phyloP scores from a whole-genome alignment of 345 rosid genomes.

The Psidium guajava region DNA sequence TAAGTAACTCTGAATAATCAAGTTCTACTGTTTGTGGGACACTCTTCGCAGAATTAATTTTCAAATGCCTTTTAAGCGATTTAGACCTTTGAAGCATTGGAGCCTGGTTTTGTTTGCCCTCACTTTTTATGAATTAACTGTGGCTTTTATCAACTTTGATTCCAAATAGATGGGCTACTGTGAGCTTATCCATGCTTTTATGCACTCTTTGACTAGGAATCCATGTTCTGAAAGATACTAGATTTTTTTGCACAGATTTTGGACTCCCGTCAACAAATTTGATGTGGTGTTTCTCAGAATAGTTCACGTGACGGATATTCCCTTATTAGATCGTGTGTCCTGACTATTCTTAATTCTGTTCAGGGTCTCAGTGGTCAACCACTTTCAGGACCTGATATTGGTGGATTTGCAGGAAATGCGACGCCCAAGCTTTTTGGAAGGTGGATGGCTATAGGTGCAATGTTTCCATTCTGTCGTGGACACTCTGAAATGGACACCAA shows the following conservation, averaged over 20 bases:
- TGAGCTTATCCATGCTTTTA: background rate
- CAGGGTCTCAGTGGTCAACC: slow-evolving; percentile 97
- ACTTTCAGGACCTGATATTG: slow-evolving; percentile 92
- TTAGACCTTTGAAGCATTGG: background rate
- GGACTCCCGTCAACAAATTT: background rate
- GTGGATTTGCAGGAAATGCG: slow-evolving; percentile 90
- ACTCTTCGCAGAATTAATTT: background rate
- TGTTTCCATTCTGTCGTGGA: slow-evolving; percentile 93
- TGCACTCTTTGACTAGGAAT: background rate
- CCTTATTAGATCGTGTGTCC: background rate
- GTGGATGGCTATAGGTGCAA: slow-evolving; percentile 92
- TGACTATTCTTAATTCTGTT: slow-evolving; percentile 2
- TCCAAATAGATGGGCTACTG: background rate
- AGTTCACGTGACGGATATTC: background rate
- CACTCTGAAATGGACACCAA: slow-evolving; percentile 59
- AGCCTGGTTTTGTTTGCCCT: background rate
- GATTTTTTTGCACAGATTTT: background rate
- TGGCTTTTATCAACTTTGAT: background rate
- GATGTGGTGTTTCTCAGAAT: background rate
- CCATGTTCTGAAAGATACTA: background rate
- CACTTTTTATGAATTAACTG: background rate
- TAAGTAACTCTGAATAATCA: background rate
- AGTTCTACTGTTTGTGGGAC: background rate
- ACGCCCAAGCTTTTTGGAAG: slow-evolving; percentile 78
- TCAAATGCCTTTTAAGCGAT: background rate